Conservation (phyloP, 2,329 filamentous ascomycete species). For the Nemania abortiva region DNA sequence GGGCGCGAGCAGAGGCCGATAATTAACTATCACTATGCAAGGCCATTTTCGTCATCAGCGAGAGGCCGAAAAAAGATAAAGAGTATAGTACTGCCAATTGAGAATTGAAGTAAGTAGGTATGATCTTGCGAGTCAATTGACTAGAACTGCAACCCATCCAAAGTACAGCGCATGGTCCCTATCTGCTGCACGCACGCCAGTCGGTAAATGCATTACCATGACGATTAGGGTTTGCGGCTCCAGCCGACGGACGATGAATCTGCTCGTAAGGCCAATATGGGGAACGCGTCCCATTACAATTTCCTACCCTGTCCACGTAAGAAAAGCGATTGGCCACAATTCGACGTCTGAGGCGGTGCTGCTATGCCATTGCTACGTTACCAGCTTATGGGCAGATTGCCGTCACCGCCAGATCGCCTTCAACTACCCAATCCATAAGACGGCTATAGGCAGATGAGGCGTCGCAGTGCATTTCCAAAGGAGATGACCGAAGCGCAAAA, state of each 20-base stretch:
- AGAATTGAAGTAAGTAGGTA: conserved; percentile 11
- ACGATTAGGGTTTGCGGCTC: conserved; percentile 13
- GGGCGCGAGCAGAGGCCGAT: conserved; percentile 27
- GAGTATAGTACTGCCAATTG: background rate
- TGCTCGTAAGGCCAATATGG: conserved; percentile 19
- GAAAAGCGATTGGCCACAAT: conserved; percentile 30
- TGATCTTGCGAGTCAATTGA: conserved; percentile 3
- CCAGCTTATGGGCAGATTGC: conserved; percentile 33
- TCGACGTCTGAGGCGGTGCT: conserved; percentile 38
- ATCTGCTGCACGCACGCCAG: background rate
- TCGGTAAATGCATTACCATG: conserved; percentile 27
- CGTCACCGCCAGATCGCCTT: conserved; percentile 43
- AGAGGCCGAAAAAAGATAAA: background rate
- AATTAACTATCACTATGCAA: background rate
- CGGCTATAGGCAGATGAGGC: conserved; percentile 31
- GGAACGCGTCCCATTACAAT: conserved; percentile 13
- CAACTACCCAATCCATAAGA: conserved; percentile 33
- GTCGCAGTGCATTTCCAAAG: conserved; percentile 32
- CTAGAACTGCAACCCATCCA: background rate
- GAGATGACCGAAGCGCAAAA: conserved; percentile 40
- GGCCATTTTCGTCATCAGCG: background rate
- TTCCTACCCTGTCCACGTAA: conserved; percentile 18
- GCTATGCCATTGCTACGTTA: conserved; percentile 39
- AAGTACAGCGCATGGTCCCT: conserved; percentile 4
- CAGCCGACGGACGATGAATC: conserved; percentile 15